These are phyloP conservation scores for Colletotrichum spaethianum DNA, from an alignment of 2,329 filamentous ascomycete species.

Conservation along the genomic window DNA sequence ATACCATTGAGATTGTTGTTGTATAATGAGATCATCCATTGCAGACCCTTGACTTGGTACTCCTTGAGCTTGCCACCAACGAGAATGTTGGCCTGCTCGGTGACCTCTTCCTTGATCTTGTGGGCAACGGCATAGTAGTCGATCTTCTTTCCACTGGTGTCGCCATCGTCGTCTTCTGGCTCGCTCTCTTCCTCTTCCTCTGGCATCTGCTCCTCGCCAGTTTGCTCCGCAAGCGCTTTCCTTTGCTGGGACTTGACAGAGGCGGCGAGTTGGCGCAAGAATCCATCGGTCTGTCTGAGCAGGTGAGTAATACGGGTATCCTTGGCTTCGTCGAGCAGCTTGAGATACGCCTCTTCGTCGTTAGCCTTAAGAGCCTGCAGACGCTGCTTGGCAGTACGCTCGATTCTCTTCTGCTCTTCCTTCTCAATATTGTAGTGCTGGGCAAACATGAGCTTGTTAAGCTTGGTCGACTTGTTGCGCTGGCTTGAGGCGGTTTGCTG, in stretches of 20 bases:
- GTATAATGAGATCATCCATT: slow-evolving; percentile 99
- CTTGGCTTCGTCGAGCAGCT: slow-evolving; percentile 97
- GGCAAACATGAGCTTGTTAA: slow-evolving; percentile 88
- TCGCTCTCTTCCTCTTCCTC: slow-evolving; percentile 78
- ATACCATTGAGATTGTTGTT: slow-evolving; percentile 99
- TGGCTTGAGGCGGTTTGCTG: slow-evolving; percentile 76
- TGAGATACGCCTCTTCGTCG: slow-evolving; percentile 99
- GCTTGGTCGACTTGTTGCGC: slow-evolving; percentile 83
- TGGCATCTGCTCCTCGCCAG: slow-evolving; percentile 73
- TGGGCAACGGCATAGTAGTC: slow-evolving; percentile 99
- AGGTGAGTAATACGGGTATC: slow-evolving; percentile 99
- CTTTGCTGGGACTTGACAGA: slow-evolving; percentile 96
- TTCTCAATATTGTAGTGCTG: slow-evolving; percentile 98
- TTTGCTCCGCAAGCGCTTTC: slow-evolving; percentile 79
- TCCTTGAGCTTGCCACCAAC: slow-evolving; percentile 96
- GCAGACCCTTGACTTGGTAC: slow-evolving; percentile 97
- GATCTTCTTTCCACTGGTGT: slow-evolving; percentile 82
- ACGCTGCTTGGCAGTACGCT: slow-evolving; percentile 99
- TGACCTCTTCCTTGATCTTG: slow-evolving; percentile 93
- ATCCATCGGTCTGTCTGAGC: slow-evolving; percentile 96
- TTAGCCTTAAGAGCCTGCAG: slow-evolving; percentile 98
- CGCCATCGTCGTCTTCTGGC: slow-evolving; percentile 77
- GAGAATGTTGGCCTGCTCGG: slow-evolving; percentile 84
- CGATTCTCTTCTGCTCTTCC: slow-evolving; percentile 98
- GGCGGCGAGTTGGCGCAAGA: slow-evolving; percentile 93